A percentile compares a stretch with the other conserved stretches of the same genome.
These are phyloP conservation scores for Dactylellina drechsleri DNA, from an alignment of 2,329 filamentous ascomycete genomes.

Conservation along the genomic window DNA sequence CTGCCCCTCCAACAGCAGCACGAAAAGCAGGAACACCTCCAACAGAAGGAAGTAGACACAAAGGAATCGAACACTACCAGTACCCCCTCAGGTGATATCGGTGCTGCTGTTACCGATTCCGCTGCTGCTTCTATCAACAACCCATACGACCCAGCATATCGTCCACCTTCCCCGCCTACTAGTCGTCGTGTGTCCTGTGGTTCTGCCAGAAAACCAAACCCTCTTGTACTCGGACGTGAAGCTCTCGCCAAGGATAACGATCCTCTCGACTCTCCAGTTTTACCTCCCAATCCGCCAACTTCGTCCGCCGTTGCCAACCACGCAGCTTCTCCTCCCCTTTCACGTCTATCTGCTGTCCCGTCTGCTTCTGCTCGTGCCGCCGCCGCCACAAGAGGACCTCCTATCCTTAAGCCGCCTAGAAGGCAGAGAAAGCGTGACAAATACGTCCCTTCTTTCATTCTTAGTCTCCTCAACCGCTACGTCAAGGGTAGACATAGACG, in stretches of 20 bases:
- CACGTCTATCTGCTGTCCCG: slow-evolving; percentile 4
- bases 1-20: no score
- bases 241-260: slow-evolving; percentile 11
- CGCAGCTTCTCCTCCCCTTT: not conserved
- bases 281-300: not conserved
- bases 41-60: no score
- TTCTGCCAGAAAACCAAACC: slow-evolving; percentile 6
- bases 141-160: slow-evolving; percentile 1
- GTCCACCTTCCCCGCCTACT: slow-evolving; percentile 8
- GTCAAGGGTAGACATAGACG: slow-evolving; percentile 3
- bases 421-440: slow-evolving; percentile 14
- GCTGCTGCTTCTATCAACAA: not conserved
- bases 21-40: no score
- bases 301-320: not conserved
- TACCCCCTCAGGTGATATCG: no score
- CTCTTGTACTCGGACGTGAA: slow-evolving; percentile 17
- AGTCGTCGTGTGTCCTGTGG: not conserved
- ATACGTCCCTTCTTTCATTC: slow-evolving; percentile 13
- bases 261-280: not conserved
- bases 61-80: not conserved
- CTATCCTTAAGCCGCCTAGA: slow-evolving; percentile 36
- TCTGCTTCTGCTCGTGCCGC: slow-evolving; percentile 24
- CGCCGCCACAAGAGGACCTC: slow-evolving; percentile 8
- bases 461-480: slow-evolving; percentile 6
- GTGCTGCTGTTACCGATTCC: not conserved